Conservation (phyloP, 805 yeast genomes). For the Nakazawaea ernobii region DNA sequence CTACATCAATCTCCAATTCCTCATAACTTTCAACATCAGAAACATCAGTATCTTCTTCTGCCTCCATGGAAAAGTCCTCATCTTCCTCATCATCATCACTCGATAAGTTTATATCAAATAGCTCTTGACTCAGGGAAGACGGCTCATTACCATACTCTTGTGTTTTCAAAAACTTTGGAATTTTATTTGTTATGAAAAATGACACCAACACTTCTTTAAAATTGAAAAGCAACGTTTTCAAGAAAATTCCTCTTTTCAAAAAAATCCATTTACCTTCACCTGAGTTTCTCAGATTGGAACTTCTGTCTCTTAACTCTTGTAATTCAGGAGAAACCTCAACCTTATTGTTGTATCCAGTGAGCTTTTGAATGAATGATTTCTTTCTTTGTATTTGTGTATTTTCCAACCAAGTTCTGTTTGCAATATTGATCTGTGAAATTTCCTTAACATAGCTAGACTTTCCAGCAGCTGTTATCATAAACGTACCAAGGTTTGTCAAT, state of each 20-base stretch:
- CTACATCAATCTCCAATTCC: conserved; percentile 4
- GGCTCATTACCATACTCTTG: not conserved
- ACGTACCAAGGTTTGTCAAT: conserved; percentile 50
- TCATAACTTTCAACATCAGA: not conserved
- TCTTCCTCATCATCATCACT: conserved; percentile 11
- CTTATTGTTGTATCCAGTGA: conserved; percentile 22
- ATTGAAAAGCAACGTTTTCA: conserved; percentile 5
- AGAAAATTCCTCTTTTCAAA: conserved; percentile 11
- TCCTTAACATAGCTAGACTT: conserved; percentile 62
- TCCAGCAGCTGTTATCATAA: conserved; percentile 64
- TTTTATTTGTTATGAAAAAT: not conserved
- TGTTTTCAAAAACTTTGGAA: conserved; percentile 4
- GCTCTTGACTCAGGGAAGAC: too few species aligned
- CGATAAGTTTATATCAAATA: conserved; percentile 18
- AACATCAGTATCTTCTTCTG: conserved; percentile 1
- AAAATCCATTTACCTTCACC: conserved; percentile 15
- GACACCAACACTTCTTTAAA: conserved; percentile 10
- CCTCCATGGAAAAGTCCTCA: not conserved
- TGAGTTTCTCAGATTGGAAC: conserved; percentile 7
- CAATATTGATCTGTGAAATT: conserved; percentile 39
- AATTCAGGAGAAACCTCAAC: conserved; percentile 23
- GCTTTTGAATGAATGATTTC: conserved; percentile 1
- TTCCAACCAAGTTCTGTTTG: conserved; percentile 54
- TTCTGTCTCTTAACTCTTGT: conserved; percentile 12
- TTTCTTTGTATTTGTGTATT: conserved; percentile 3